These are phyloP conservation scores for Fusarium sp. DNA, from an alignment of 2,329 filamentous ascomycete genomes.

Conservation along the genomic window DNA sequence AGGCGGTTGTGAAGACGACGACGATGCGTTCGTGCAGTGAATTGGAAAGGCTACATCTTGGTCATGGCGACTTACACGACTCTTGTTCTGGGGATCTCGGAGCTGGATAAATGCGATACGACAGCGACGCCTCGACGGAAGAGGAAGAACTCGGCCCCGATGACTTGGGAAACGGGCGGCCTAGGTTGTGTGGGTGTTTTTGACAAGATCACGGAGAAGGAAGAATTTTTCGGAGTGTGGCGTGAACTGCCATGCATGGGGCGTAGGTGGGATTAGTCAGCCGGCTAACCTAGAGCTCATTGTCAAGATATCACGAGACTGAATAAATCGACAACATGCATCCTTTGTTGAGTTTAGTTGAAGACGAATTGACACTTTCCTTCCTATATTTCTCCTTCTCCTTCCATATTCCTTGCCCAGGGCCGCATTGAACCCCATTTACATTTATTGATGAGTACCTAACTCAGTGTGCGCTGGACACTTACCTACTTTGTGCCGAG, in stretches of 20 bases:
- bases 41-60: slow-evolving; percentile 35
- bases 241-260: slow-evolving; percentile 41
- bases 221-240: slow-evolving; percentile 51
- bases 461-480: too few relatives aligned
- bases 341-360: too few relatives aligned
- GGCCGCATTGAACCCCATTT: too few relatives aligned
- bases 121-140: slow-evolving; percentile 55
- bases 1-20: slow-evolving; percentile 15
- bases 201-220: slow-evolving; percentile 50
- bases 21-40: slow-evolving; percentile 32
- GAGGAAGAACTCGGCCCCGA: slow-evolving; percentile 59
- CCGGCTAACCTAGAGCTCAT: slow-evolving; percentile 5
- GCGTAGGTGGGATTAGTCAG: slow-evolving; percentile 30
- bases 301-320: too few relatives aligned
- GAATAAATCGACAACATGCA: too few relatives aligned
- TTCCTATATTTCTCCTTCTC: too few relatives aligned
- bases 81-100: slow-evolving; percentile 52
- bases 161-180: slow-evolving; percentile 44
- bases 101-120: slow-evolving; percentile 58
- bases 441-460: too few relatives aligned
- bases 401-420: too few relatives aligned
- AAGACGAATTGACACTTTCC: too few relatives aligned
- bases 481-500: too few relatives aligned
- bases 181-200: slow-evolving; percentile 49
- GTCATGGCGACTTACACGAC: slow-evolving; percentile 51